A percentile compares a stretch with the other conserved stretches of the same genome.
phyloP scores from a whole-genome alignment of 2,329 filamentous ascomycete genomes.

The Hypoxylon sp. region DNA sequence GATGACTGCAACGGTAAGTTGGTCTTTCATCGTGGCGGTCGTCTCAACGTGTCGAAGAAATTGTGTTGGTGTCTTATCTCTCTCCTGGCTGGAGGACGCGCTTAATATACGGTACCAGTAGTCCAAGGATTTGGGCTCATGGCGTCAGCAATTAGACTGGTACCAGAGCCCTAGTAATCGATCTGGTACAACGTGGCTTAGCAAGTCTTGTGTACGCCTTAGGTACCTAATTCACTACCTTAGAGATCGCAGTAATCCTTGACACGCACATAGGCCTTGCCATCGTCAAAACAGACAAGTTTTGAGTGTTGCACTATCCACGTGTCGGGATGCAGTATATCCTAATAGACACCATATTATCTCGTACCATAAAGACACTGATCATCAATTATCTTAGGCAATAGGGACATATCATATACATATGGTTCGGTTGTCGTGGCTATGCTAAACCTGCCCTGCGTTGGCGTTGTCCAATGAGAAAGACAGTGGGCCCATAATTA shows the following conservation, averaged over 20 bases:
- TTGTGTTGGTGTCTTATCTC: not conserved
- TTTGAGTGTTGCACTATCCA: not conserved
- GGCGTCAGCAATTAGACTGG: slow-evolving; percentile 11
- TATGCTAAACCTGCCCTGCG: not conserved
- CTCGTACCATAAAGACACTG: too few relatives aligned
- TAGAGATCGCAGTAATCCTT: not conserved
- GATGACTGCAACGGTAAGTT: slow-evolving; percentile 30
- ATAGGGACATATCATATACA: too few relatives aligned
- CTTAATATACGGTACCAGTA: not conserved
- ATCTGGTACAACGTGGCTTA: not conserved
- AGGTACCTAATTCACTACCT: not conserved
- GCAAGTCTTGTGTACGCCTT: not conserved
- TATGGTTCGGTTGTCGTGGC: not conserved
- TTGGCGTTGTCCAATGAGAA: slow-evolving; percentile 3
- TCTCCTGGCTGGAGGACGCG: not conserved
- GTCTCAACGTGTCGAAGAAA: not conserved
- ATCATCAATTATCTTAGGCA: too few relatives aligned
- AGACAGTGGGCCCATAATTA: not conserved
- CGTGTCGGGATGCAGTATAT: not conserved
- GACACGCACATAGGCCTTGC: not conserved
- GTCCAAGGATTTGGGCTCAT: not conserved
- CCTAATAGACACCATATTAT: not conserved
- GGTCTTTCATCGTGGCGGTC: slow-evolving; percentile 9
- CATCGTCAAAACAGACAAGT: not conserved
- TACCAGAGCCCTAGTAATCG: not conserved